Base-by-base conservation (phyloP, 768 basidiomycete genomes). In the Boletales sp. region DNA sequence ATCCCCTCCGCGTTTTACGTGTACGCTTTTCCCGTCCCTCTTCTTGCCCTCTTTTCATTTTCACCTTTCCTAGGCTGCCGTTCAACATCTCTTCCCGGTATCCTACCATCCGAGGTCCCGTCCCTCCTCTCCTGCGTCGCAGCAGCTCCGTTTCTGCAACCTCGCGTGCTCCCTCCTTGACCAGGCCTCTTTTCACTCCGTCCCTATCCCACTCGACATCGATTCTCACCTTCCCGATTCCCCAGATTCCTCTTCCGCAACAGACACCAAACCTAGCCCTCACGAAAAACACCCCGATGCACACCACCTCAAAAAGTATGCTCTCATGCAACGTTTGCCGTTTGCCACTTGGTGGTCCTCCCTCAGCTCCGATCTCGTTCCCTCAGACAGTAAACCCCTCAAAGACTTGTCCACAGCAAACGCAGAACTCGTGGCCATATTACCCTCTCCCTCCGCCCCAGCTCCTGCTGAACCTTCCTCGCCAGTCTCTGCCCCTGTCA, bases 331-430 rank as follows among this genome's bases (percentile, higher is more conserved):
- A 59, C 84, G 82, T 51, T 73, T 93, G 8, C 87, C 90, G 1
- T 77, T 74, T 2, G 88, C 83, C 35, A 84, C 86, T 51, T 90
- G 82, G 73, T 93, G 88, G 84, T 77, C 87, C 14, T 89, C 90
- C 25, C 76, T 84, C 47, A 78, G 75, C 60, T 75, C 81, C 18
- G 74, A 65, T 48, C 64, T 60, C 48, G 72, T 63, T 32, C 71
- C 57, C 44, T 69, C 55, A 39, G 70, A 74, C 46, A 68, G 70
- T 8, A 64, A 66, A 38, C 64, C 71, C 56, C 54, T 82, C 48
- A 82, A 77, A 57, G 70, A 75, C 54, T 64, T 86, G 13, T 67
- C 74, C 17, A 83, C 83, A 6, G 86, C 77, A 30, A 78, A 87
- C 50, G 86, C 90, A 12, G 87, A 90, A 50, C 79, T 93, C 46